Conservation (phyloP, 2,329 filamentous ascomycete species). For the Pseudogymnoascus sp. region DNA sequence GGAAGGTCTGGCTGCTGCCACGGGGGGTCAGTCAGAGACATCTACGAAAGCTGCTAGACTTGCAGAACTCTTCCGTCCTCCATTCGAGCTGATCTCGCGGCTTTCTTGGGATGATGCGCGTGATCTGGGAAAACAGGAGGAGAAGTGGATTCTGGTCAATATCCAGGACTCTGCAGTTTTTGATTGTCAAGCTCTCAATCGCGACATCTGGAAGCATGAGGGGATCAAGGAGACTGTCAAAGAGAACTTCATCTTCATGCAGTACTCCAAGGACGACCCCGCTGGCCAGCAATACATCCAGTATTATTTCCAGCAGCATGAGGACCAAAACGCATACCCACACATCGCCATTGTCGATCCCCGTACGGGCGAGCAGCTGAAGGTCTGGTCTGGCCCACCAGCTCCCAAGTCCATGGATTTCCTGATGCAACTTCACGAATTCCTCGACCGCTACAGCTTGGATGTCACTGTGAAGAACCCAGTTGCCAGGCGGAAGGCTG, state of each 20-base stretch:
- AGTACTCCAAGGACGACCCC: slow-evolving; percentile 81
- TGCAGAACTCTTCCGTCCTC: slow-evolving; percentile 86
- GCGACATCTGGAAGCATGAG: slow-evolving; percentile 90
- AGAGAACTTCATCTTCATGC: slow-evolving; percentile 93
- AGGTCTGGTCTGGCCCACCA: slow-evolving; percentile 83
- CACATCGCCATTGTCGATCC: slow-evolving; percentile 95
- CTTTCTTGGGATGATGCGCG: slow-evolving; percentile 78
- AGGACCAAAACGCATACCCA: slow-evolving; percentile 83
- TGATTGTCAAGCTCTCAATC: slow-evolving; percentile 86
- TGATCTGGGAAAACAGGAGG: slow-evolving; percentile 72
- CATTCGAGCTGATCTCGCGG: slow-evolving; percentile 78
- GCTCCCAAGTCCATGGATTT: slow-evolving; percentile 73
- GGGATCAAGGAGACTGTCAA: slow-evolving; percentile 69
- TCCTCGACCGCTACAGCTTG: slow-evolving; percentile 92
- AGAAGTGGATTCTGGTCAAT: slow-evolving; percentile 95
- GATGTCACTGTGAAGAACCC: slow-evolving; percentile 86
- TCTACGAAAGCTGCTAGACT: slow-evolving; percentile 68
- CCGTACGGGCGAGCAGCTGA: slow-evolving; percentile 92
- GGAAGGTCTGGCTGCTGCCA: slow-evolving; percentile 48
- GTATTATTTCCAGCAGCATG: slow-evolving; percentile 76
- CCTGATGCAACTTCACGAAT: slow-evolving; percentile 84
- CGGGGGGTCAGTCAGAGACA: slow-evolving; percentile 55
- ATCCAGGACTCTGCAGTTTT: slow-evolving; percentile 91
- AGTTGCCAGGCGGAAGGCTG: slow-evolving; percentile 68
- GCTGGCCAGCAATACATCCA: slow-evolving; percentile 73